Evolutionary conservation across 371 early-diverging fungal species (phyloP).

Genomic region (Mortierella sp.): DNA sequence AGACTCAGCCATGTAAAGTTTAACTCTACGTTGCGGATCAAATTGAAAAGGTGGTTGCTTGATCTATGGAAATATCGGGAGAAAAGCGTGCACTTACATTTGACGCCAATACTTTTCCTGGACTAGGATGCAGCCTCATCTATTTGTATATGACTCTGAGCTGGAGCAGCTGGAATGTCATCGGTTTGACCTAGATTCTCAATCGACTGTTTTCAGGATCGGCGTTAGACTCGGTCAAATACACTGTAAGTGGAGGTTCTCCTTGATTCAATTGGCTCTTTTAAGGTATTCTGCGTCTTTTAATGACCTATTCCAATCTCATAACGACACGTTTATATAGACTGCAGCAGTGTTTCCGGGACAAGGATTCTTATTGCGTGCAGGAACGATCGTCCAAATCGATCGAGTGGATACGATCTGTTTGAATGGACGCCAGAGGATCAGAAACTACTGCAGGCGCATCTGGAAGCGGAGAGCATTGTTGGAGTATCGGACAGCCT

Average conservation of each 20-base stretch:
- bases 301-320: neutral
- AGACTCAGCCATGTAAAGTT: conserved; percentile 18
- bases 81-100: neutral
- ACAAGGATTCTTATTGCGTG: conserved; percentile 5
- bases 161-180: conserved; percentile 36
- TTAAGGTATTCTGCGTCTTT: neutral
- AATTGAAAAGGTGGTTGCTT: neutral
- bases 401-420: conserved; percentile 3
- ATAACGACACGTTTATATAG: neutral
- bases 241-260: conserved; percentile 9
- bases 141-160: conserved; percentile 21
- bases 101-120: neutral
- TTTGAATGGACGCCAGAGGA: conserved; percentile 28
- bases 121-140: conserved; percentile 22
- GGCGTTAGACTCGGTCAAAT: conserved; percentile 16
- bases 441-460: conserved; percentile 15
- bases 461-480: conserved; percentile 16
- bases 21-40: neutral
- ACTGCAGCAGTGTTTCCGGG: conserved; percentile 1
- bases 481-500: conserved; percentile 6
- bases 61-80: too few relatives aligned
- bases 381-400: neutral
- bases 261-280: neutral
- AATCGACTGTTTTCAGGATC: conserved; percentile 9
- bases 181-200: conserved; percentile 5